These are phyloP conservation scores for Xylaria telfairii DNA, from an alignment of 495 filamentous ascomycete species.

Conservation along the genomic window DNA sequence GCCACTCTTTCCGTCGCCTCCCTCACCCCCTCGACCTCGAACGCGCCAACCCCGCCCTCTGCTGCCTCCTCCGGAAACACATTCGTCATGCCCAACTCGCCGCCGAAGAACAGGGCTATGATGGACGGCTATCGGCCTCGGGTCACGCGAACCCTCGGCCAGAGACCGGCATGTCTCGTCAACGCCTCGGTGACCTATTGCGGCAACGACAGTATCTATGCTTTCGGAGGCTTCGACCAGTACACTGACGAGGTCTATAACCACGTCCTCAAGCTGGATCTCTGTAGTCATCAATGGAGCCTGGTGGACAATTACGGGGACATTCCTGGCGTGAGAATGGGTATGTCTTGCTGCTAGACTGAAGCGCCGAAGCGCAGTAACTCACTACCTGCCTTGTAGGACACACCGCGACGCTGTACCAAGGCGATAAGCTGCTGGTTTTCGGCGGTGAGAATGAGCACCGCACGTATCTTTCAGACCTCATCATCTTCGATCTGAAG, in stretches of 20 bases:
- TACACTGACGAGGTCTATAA: conserved; percentile 99
- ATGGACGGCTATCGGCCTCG: conserved; percentile 79
- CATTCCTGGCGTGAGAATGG: conserved; percentile 97
- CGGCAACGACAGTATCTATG: conserved; percentile 94
- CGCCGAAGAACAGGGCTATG: conserved; percentile 65
- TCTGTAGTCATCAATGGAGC: conserved; percentile 87
- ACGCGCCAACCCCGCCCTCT: conserved; percentile 52
- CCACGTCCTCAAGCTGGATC: conserved; percentile 87
- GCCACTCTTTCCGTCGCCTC: conserved; percentile 24
- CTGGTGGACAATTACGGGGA: conserved; percentile 98
- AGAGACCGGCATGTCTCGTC: conserved; percentile 90
- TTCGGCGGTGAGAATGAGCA: conserved; percentile 99
- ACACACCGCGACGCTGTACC: conserved; percentile 93
- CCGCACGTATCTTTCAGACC: conserved; percentile 89
- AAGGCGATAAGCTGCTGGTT: conserved; percentile 90
- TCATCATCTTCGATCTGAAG: conserved; percentile 93
- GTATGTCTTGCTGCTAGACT: conserved; percentile 52
- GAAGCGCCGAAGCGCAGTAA: not conserved
- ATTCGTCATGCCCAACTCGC: conserved; percentile 84
- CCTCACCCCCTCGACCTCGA: conserved; percentile 34
- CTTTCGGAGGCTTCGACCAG: conserved; percentile 98
- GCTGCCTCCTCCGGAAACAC: conserved; percentile 64
- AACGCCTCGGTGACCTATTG: conserved; percentile 98
- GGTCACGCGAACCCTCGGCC: conserved; percentile 80
- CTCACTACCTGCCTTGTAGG: conserved; percentile 55